phyloP scores from a whole-genome alignment of 2,329 filamentous ascomycete species.

The Talaromyces sp. region DNA sequence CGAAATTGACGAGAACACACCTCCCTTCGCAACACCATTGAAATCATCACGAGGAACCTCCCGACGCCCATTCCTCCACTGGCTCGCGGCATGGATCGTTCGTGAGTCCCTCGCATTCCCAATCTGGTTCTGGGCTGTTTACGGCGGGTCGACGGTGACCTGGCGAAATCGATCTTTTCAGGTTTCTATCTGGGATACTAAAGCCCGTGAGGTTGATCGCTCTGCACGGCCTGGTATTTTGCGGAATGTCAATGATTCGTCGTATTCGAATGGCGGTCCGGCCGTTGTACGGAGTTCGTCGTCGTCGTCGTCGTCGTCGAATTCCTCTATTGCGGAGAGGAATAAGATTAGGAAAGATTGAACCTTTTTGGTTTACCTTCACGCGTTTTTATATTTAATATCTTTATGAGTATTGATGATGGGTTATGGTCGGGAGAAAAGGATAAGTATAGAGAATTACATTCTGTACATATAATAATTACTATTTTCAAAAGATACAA shows the following conservation, averaged over 20 bases:
- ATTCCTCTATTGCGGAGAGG: not conserved
- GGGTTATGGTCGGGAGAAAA: not conserved
- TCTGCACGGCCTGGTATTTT: not conserved
- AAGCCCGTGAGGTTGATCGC: conserved; percentile 58
- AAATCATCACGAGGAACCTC: conserved; percentile 38
- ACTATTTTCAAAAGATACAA: not conserved
- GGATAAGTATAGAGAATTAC: too few relatives aligned
- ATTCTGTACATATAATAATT: not conserved
- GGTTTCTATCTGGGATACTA: conserved; percentile 72
- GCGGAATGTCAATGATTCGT: conserved; percentile 18
- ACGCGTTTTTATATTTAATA: not conserved
- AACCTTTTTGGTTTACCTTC: too few relatives aligned
- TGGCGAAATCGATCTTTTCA: conserved; percentile 82
- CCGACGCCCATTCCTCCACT: conserved; percentile 59
- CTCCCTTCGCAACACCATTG: conserved; percentile 60
- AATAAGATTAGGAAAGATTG: not conserved
- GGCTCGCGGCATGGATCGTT: conserved; percentile 77
- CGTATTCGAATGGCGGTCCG: conserved; percentile 17
- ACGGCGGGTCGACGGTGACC: conserved; percentile 77
- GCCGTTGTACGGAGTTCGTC: conserved; percentile 2
- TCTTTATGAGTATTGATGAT: not conserved
- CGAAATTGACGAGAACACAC: conserved; percentile 66
- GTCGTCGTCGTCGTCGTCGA: not conserved
- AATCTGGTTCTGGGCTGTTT: conserved; percentile 85
- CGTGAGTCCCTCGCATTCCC: conserved; percentile 78